Evolutionary conservation across 2,329 filamentous ascomycete genomes (phyloP).

Genomic region (Cryphonectria naterciae): DNA sequence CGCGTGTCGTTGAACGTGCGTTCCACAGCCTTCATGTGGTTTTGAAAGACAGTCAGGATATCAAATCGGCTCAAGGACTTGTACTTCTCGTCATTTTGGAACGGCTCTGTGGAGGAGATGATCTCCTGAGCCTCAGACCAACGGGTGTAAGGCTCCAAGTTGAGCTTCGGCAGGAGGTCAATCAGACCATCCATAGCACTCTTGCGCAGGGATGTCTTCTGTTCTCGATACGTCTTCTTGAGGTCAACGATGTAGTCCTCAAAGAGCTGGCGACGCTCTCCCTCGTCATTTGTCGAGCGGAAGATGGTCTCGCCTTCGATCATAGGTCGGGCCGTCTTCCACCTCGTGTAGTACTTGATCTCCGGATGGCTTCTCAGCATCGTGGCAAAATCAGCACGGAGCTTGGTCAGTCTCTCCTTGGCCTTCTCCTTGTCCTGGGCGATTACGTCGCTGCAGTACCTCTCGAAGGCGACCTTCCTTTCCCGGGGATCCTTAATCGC

Average conservation of each 20-base stretch:
- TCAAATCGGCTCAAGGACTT: constrained; percentile 84
- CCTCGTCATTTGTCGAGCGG: constrained; percentile 84
- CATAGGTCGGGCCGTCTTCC: constrained; percentile 93
- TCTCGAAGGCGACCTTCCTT: constrained; percentile 88
- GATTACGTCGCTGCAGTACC: constrained; percentile 88
- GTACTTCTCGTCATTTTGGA: constrained; percentile 84
- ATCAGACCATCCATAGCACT: constrained; percentile 84
- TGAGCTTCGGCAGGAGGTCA: constrained; percentile 75
- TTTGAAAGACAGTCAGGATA: constrained; percentile 89
- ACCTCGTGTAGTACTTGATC: constrained; percentile 95
- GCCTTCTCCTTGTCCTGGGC: constrained; percentile 92
- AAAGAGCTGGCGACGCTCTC: constrained; percentile 86
- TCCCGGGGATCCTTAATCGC: constrained; percentile 92
- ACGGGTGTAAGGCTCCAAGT: constrained; percentile 89
- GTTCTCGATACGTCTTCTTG: constrained; percentile 78
- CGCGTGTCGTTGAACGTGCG: constrained; percentile 87
- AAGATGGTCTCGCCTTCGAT: constrained; percentile 96
- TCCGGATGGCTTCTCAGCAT: constrained; percentile 97
- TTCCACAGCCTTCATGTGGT: constrained; percentile 91
- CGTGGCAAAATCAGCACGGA: constrained; percentile 89
- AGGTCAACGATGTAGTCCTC: constrained; percentile 90
- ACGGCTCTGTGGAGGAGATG: constrained; percentile 76
- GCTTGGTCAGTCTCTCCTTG: constrained; percentile 88
- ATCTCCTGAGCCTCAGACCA: constrained; percentile 89
- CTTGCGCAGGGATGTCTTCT: constrained; percentile 72